A percentile compares a stretch with the other conserved stretches of the same genome.
phyloP scores from a whole-genome alignment of 208 protist species.

The Trypanosoma mega region DNA sequence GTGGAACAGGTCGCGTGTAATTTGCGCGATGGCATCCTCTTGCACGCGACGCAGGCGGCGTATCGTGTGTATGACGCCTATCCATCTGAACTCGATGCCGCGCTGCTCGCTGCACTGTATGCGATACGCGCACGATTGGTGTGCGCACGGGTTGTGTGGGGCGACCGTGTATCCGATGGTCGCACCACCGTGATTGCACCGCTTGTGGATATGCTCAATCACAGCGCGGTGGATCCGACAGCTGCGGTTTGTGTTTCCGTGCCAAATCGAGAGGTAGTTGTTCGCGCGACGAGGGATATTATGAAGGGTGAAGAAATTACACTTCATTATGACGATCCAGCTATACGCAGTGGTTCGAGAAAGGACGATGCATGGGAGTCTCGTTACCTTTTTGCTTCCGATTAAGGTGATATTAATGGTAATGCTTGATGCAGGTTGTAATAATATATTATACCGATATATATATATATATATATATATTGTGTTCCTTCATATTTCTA shows the following conservation, averaged over 20 bases:
- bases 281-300: slow-evolving; percentile 56
- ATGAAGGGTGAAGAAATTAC: slow-evolving; percentile 60
- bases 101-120: slow-evolving; percentile 67
- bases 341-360: not conserved
- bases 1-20: slow-evolving; percentile 73
- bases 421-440: too few species aligned
- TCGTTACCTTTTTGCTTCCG: slow-evolving; percentile 28
- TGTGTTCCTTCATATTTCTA: slow-evolving; percentile 11
- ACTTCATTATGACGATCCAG: slow-evolving; percentile 43
- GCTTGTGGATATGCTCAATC: slow-evolving; percentile 67
- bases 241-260: slow-evolving; percentile 57
- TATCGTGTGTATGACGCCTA: slow-evolving; percentile 60
- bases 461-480: slow-evolving; percentile 4
- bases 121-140: slow-evolving; percentile 66
- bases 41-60: slow-evolving; percentile 42
- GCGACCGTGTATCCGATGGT: slow-evolving; percentile 18
- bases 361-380: slow-evolving; percentile 31
- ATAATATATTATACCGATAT: too few species aligned
- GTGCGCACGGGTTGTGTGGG: slow-evolving; percentile 38
- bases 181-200: slow-evolving; percentile 56
- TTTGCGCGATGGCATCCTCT: slow-evolving; percentile 65
- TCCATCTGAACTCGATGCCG: slow-evolving; percentile 43
- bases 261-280: slow-evolving; percentile 36
- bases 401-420: slow-evolving; percentile 11
- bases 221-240: slow-evolving; percentile 24